Base-by-base conservation (phyloP, 768 basidiomycete species). In the Floccularia luteovirens region DNA sequence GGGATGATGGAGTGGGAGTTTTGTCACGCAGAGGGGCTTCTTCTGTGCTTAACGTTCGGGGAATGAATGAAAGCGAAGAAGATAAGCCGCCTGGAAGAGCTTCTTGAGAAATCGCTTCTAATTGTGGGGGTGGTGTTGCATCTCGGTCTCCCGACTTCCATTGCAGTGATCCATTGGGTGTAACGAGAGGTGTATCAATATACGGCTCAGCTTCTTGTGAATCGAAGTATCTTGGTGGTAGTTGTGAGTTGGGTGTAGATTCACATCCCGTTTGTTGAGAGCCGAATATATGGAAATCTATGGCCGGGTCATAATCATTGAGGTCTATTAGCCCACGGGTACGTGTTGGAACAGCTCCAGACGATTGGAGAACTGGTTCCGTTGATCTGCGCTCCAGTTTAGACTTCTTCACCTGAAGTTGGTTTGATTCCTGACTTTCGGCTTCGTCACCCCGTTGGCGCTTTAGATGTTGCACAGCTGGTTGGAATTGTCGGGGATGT, bases 111-210 rank as follows among this genome's bases (percentile, higher is more conserved):
- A 43, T 48, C 12, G 56, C 47, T 39, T 69, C 63, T 17, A 65
- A 48, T 46, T 66, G 65, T 4, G 68, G 66, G 7, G 57, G 40
- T 22, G 69, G 58, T 2, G 61, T 42, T 25, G 54, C 51, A 45
- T 55, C 61, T 7, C 51, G 53, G 43, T 63, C 55, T 16, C 50
- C 41, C 21, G 61, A 45, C 19, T 46, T 42, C 66, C 67, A 73
- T 39, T 66, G 64, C 11, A 70, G 51, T n/a, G 75, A 75, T 24
- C 74, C 73, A 39, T 72, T 71, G 3, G 77, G 76, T 5, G 77
- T 75, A 23, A 71, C 61, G 22, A 70, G 40, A 8, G 81, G 77
- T 1, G 79, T 75, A 31, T 67, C 61, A 40, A 77, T 56, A 39
- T 64, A 68, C 5, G 57, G 54, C 14, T 72, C 70, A 14, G 67